A percentile compares a stretch with the other conserved stretches of the same genome.
phyloP scores from a whole-genome alignment of 768 basidiomycete genomes.

The Mycena amicta region DNA sequence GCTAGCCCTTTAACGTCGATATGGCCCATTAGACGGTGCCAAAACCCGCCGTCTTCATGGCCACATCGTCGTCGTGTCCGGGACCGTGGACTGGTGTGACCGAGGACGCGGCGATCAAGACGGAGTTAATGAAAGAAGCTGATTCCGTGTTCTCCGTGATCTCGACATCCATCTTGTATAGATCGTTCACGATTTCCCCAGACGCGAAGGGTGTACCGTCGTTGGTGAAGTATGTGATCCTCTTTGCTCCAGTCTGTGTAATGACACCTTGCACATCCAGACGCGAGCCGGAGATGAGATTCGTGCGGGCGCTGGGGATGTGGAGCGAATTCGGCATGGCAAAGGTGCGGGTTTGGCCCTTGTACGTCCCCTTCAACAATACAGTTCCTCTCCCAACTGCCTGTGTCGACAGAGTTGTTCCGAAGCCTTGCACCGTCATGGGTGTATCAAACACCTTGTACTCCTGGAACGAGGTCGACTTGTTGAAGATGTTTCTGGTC shows the following conservation, averaged over 20 bases:
- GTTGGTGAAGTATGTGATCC: neutral
- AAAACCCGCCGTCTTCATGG: constrained; percentile 1
- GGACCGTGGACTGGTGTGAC: neutral
- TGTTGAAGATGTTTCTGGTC: too few species aligned
- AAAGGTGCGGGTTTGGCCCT: neutral
- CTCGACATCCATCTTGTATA: neutral
- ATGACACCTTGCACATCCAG: neutral
- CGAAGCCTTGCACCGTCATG: constrained; percentile 9
- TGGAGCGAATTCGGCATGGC: constrained; percentile 3
- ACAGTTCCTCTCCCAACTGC: constrained; percentile 15
- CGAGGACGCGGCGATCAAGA: neutral
- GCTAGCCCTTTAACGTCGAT: constrained; percentile 24
- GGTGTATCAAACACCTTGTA: constrained; percentile 4
- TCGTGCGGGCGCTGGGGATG: constrained; percentile 7
- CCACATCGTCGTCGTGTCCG: neutral
- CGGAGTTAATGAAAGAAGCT: too few species aligned
- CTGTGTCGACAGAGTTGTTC: constrained; percentile 4
- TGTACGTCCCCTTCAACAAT: neutral
- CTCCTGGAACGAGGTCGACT: neutral
- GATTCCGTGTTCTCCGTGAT: neutral
- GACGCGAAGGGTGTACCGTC: neutral
- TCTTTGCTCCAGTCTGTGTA: neutral
- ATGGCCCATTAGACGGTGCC: constrained; percentile 18
- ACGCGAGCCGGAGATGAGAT: constrained; percentile 4
- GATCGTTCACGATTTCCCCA: neutral